A percentile compares a stretch with the other conserved stretches of the same genome.
Evolutionary conservation across 1,139 yeast species (phyloP).

Genomic region (Spencermartinsiella ligniputridi): DNA sequence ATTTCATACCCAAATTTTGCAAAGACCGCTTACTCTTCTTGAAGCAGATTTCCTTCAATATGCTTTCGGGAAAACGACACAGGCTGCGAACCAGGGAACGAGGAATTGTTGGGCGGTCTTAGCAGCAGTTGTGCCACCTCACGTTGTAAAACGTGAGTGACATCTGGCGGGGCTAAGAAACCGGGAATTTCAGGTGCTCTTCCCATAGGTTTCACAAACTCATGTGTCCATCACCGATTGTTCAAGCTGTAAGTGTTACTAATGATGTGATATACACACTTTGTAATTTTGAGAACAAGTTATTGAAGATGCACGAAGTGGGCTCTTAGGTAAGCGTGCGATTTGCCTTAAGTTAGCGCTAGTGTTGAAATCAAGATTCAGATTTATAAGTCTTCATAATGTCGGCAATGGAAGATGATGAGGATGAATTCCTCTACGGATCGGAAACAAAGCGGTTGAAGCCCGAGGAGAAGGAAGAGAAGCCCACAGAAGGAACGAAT

Average conservation of each 20-base stretch:
- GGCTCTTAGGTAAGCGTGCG: too few species aligned
- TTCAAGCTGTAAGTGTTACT: too few species aligned
- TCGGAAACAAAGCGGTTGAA: conserved; percentile 37
- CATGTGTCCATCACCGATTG: too few species aligned
- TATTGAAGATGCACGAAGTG: too few species aligned
- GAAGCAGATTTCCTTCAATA: conserved; percentile 54
- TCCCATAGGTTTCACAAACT: too few species aligned
- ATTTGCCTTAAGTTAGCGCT: too few species aligned
- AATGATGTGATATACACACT: too few species aligned
- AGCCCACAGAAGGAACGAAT: conserved; percentile 1
- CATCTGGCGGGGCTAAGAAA: conserved; percentile 62
- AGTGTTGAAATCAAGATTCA: too few species aligned
- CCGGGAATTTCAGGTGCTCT: conserved; percentile 84
- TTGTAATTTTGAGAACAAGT: too few species aligned
- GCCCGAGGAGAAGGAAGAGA: conserved; percentile 14
- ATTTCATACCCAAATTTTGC: too few species aligned
- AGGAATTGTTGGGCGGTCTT: conserved; percentile 17
- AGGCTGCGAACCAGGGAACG: conserved; percentile 92
- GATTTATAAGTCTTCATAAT: conserved; percentile 6
- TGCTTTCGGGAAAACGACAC: conserved; percentile 81
- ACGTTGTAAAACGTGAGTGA: conserved; percentile 60
- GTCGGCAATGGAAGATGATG: conserved; percentile 49
- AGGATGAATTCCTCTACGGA: conserved; percentile 85
- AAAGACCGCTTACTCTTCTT: conserved; percentile 45
- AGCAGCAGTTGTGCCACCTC: conserved; percentile 68